These are phyloP conservation scores for Stephania japonica DNA, from an alignment of 164 flowering plant species.

Conservation along the genomic window DNA sequence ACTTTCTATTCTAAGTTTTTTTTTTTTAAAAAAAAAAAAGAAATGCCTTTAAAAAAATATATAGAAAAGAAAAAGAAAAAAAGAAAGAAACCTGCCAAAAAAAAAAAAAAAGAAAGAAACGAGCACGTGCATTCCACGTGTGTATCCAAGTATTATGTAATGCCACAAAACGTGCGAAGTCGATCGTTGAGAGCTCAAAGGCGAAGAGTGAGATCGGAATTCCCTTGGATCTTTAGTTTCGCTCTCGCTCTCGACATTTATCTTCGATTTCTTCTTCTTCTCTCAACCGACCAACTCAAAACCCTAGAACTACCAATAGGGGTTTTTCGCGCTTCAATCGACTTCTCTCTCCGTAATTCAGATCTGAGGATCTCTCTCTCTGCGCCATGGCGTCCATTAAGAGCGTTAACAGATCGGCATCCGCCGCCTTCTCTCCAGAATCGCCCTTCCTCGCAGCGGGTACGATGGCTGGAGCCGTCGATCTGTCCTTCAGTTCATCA, in stretches of 20 bases:
- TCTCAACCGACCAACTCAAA: not conserved
- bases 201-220: not conserved
- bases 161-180: not conserved
- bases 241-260: not conserved
- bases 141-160: not conserved
- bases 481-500: slow-evolving; percentile 83
- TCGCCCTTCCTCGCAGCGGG: slow-evolving; percentile 88
- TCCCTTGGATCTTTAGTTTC: not conserved
- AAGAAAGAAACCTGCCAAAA: too few species aligned
- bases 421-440: slow-evolving; percentile 84
- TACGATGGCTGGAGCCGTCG: slow-evolving; percentile 96
- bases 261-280: not conserved
- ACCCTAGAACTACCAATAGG: not conserved
- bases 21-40: too few species aligned
- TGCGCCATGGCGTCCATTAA: slow-evolving; percentile 67
- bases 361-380: not conserved
- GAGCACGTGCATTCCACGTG: not conserved
- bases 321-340: not conserved
- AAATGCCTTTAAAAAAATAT: too few species aligned
- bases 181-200: not conserved
- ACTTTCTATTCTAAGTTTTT: too few species aligned
- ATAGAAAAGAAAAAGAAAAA: too few species aligned
- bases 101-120: too few species aligned
- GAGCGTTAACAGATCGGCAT: slow-evolving; percentile 75
- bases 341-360: not conserved